Percentiles rank a stretch among this genome's conserved stretches.
phyloP scores from a whole-genome alignment of 768 basidiomycete species.

The Leccinellum albellum region DNA sequence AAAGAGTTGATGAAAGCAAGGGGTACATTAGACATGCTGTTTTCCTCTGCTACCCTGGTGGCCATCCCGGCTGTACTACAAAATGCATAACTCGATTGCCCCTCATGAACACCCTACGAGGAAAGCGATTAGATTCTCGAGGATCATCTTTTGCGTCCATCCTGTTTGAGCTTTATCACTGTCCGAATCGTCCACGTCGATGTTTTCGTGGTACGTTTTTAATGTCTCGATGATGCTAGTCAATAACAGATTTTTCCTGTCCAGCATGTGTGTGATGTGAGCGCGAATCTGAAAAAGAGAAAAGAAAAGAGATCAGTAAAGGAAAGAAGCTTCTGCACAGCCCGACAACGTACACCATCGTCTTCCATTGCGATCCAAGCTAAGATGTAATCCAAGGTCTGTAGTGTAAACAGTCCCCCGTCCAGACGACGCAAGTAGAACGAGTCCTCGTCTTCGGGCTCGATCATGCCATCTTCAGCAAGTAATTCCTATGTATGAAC shows the following conservation, averaged over 20 bases:
- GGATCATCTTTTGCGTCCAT: conserved; percentile 61
- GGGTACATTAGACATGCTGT: conserved; percentile 90
- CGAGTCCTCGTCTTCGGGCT: conserved; percentile 61
- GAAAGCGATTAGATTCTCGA: conserved; percentile 64
- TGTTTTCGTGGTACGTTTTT: conserved; percentile 66
- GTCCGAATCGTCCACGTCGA: conserved; percentile 49
- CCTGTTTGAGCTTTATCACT: conserved; percentile 33
- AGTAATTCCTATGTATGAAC: conserved; percentile 42
- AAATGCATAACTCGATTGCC: conserved; percentile 13
- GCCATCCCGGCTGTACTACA: conserved; percentile 13
- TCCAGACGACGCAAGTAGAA: conserved; percentile 89
- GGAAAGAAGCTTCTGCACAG: background rate
- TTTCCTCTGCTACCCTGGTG: conserved; percentile 51
- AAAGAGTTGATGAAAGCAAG: conserved; percentile 75
- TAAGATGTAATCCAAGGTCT: conserved; percentile 89
- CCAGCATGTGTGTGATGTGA: conserved; percentile 74
- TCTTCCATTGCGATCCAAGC: conserved; percentile 98
- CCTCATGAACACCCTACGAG: conserved; percentile 37
- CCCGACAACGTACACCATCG: conserved; percentile 69
- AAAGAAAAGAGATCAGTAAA: conserved; percentile 11
- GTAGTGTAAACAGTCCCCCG: conserved; percentile 82
- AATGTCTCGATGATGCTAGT: conserved; percentile 70
- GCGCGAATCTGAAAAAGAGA: conserved; percentile 57
- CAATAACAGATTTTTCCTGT: conserved; percentile 66
- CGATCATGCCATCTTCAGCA: conserved; percentile 54